Conservation (phyloP, 495 filamentous ascomycete genomes). For the Penicillium nucicola region DNA sequence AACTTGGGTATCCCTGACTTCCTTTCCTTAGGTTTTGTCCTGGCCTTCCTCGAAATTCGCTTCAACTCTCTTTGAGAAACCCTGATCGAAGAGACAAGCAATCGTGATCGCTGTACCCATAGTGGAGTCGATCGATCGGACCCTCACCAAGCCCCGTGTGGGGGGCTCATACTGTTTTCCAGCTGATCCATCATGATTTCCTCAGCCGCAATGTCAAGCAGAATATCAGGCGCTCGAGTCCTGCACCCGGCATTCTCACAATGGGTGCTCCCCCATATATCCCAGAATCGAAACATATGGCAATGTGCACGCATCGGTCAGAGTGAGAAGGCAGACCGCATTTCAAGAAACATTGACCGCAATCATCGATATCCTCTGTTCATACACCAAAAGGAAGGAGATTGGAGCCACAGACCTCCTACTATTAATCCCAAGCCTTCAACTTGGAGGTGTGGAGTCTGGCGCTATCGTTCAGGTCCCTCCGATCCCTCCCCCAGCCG, state of each 20-base stretch:
- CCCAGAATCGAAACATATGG: constrained; percentile 10
- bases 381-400: constrained; percentile 9
- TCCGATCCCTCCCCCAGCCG: constrained; percentile 7
- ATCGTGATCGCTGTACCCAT: too few species aligned
- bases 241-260: constrained; percentile 11
- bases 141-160: too few species aligned
- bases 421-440: constrained; percentile 4
- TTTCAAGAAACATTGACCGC: constrained; percentile 10
- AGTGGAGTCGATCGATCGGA: too few species aligned
- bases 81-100: too few species aligned
- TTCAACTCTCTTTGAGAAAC: too few species aligned
- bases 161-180: too few species aligned
- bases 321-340: constrained; percentile 11
- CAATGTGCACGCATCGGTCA: constrained; percentile 13
- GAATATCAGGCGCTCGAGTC: constrained; percentile 1
- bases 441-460: constrained; percentile 5
- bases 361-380: constrained; percentile 11
- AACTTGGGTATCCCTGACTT: too few species aligned
- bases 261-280: constrained; percentile 4
- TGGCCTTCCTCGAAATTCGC: too few species aligned
- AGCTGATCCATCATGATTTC: constrained; percentile 14
- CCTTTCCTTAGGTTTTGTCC: too few species aligned
- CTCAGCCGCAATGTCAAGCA: constrained; percentile 8
- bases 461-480: constrained; percentile 11
- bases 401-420: constrained; percentile 6